Evolutionary conservation across 1,139 yeast species (phyloP), one percentile per base, ranked within the genome.

Genomic region (Scheffersomyces insectosa): DNA sequence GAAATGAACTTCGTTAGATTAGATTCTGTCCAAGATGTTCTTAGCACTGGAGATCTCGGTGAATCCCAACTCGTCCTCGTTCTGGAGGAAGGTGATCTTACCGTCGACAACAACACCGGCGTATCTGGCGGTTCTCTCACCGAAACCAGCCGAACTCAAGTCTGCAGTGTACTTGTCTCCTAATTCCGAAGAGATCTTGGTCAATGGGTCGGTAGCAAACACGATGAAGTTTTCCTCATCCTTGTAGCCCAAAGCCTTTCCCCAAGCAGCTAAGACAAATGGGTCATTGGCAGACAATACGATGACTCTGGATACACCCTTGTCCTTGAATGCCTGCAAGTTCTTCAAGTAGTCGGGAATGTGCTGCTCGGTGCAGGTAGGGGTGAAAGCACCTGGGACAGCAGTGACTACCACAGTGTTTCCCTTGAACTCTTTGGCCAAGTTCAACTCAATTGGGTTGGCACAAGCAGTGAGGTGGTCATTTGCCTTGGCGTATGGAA

Each of bases 311-410:
- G 83, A 88, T 35, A 86, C 87, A 20, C 90, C 88, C 65, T 84
- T 85, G 41, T 72, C 68, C 66, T 80, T 76, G 54, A 85, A 74
- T 44, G 82, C 78, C 9, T 62, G 62, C 42, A 77, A 57, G 42
- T 79, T 69, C 42, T 70, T 64, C 48, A 89, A 68, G 66, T 75
- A 88, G 13, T 83, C 88, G 25, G 97, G 97, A 52, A 89, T 80
- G 66, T 90, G 96, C 54, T 77, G 72, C 51, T 82, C 87, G 31
- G 93, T 82, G 69, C 96, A 89, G 5, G 95, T 83, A 52, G 96
- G 96, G 32, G 96, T 87, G 76, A 88, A 89, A 20, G 97, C 96
- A 51, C 95, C 96, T 48, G 96, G 96, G 25, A 88, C 95, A 44
- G 88, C 79, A 34, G 91, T 88, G 55, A 88, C 73, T 12, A 55